Evolutionary conservation across 768 basidiomycete genomes (phyloP).

Genomic region (Mycena haematopus): DNA sequence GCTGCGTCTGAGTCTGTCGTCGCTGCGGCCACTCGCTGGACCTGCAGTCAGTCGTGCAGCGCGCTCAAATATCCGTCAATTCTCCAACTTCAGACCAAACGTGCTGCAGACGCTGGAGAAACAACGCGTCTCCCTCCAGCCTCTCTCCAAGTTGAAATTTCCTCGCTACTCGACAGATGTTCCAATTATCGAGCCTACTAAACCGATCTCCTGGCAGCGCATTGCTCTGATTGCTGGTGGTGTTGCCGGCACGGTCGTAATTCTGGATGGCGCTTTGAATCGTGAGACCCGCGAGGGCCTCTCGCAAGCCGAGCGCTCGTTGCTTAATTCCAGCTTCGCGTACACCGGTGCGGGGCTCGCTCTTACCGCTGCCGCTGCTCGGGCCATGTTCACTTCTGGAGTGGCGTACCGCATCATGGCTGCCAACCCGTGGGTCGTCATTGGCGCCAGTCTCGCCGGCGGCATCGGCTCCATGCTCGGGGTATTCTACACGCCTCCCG

Average conservation of each 20-base stretch:
- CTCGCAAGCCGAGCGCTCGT: conserved; percentile 64
- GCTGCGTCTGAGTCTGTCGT: conserved; percentile 27
- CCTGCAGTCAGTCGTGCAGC: conserved; percentile 18
- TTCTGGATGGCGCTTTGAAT: conserved; percentile 71
- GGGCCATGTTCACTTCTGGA: conserved; percentile 75
- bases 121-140: conserved; percentile 7
- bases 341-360: conserved; percentile 84
- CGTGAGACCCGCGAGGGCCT: conserved; percentile 85
- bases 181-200: conserved; percentile 40
- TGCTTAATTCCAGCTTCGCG: conserved; percentile 79
- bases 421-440: conserved; percentile 86
- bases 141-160: conserved; percentile 31
- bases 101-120: conserved; percentile 25
- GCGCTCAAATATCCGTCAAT: conserved; percentile 21
- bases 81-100: conserved; percentile 28
- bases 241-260: conserved; percentile 73
- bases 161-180: conserved; percentile 47
- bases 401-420: conserved; percentile 77
- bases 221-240: conserved; percentile 46
- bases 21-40: conserved; percentile 25
- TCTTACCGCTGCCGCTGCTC: conserved; percentile 78
- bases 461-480: conserved; percentile 89
- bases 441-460: conserved; percentile 80
- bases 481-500: conserved; percentile 77
- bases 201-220: conserved; percentile 40